Conservation (phyloP, 148 eudicot species). For the Persicaria maculosa region DNA sequence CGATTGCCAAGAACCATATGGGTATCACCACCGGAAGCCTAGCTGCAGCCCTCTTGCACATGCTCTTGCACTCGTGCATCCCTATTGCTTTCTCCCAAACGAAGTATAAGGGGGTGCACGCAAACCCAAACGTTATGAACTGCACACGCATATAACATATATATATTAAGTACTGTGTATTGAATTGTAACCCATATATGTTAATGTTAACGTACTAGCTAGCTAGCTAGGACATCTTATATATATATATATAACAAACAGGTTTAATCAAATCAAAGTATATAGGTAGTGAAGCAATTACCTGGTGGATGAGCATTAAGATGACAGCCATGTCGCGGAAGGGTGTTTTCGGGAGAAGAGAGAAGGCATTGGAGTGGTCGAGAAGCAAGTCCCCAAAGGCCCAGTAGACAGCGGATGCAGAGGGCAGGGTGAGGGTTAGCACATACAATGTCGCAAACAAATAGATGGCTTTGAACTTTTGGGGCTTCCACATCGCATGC, state of each 20-base stretch:
- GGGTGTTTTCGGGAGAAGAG: constrained; percentile 55
- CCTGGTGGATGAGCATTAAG: constrained; percentile 62
- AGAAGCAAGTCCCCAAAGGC: constrained; percentile 67
- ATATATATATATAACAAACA: no score
- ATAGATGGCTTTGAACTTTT: constrained; percentile 61
- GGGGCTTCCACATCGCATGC: constrained; percentile 90
- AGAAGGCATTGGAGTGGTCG: constrained; percentile 59
- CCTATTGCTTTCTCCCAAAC: constrained; percentile 79
- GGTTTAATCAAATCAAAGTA: no score
- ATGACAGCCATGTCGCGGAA: constrained; percentile 58
- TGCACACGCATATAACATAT: constrained; percentile 13
- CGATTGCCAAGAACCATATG: constrained; percentile 12
- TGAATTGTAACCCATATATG: no score
- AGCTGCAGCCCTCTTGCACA: constrained; percentile 47
- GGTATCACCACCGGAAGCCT: constrained; percentile 71
- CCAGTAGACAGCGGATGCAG: constrained; percentile 81
- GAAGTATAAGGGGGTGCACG: constrained; percentile 77
- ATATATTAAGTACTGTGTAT: no score
- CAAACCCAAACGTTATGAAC: constrained; percentile 88
- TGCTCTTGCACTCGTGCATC: constrained; percentile 51
- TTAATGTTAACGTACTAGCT: no score
- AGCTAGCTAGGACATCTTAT: no score
- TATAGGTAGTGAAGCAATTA: neutral
- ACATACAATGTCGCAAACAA: constrained; percentile 62
- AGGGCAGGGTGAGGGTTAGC: constrained; percentile 65